These are phyloP conservation scores for Barnettozyma sucrosica DNA, from an alignment of 805 yeast genomes.

Conservation along the genomic window DNA sequence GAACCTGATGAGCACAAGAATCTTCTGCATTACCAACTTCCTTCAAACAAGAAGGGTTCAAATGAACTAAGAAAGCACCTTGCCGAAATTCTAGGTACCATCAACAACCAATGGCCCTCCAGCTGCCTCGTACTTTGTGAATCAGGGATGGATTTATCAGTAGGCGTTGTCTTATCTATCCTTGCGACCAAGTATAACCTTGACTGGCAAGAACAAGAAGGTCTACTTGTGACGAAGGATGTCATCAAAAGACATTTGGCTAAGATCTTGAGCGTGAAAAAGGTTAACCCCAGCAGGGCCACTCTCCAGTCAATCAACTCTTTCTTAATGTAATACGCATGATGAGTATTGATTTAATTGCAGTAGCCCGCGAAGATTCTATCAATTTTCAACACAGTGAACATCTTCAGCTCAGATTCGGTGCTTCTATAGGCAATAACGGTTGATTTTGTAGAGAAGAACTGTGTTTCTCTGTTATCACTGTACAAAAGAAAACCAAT, in stretches of 20 bases:
- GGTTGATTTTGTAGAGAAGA: no score
- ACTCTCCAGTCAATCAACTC: conserved; percentile 69
- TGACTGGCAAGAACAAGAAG: conserved; percentile 32
- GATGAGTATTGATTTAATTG: conserved; percentile 20
- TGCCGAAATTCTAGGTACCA: conserved; percentile 34
- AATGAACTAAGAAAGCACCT: conserved; percentile 47
- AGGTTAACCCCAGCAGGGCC: conserved; percentile 70
- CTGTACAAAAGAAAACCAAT: no score
- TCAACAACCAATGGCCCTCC: conserved; percentile 11
- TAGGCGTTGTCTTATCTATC: conserved; percentile 54
- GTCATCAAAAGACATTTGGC: conserved; percentile 52
- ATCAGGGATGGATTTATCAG: conserved; percentile 59
- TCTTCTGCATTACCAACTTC: conserved; percentile 23
- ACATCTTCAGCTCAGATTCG: no score
- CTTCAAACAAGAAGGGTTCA: conserved; percentile 58
- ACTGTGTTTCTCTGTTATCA: no score
- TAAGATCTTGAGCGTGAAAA: conserved; percentile 39
- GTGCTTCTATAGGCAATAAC: no score
- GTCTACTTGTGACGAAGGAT: conserved; percentile 38
- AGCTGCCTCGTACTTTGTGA: conserved; percentile 48
- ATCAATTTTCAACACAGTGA: no score
- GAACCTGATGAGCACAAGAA: neutral
- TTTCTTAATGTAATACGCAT: conserved; percentile 39
- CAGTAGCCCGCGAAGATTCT: no score
- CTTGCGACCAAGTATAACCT: conserved; percentile 37